These are phyloP conservation scores for Lipomyces sp. DNA, from an alignment of 805 yeast species.

Conservation along the genomic window DNA sequence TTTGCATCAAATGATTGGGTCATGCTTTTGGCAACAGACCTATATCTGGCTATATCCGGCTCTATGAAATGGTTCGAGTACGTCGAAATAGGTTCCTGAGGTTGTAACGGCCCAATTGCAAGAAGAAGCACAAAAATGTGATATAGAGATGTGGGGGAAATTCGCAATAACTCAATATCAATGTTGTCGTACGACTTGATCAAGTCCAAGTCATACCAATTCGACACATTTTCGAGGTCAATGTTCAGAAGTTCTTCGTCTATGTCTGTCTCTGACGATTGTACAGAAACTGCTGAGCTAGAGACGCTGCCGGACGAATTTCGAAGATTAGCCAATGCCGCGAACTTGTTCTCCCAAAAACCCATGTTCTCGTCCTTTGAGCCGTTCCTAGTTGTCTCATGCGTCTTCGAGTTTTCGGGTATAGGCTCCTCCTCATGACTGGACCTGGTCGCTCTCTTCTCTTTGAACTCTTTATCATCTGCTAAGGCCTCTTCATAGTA, in stretches of 20 bases:
- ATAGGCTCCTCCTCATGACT: slow-evolving; percentile 34
- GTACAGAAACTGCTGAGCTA: slow-evolving; percentile 10
- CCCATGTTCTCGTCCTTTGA: slow-evolving; percentile 11
- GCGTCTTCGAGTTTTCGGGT: not conserved
- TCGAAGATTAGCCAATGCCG: slow-evolving; percentile 9
- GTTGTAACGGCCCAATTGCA: slow-evolving; percentile 50
- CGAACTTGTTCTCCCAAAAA: slow-evolving; percentile 30
- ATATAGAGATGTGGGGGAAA: slow-evolving; percentile 52
- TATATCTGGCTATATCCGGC: slow-evolving; percentile 52
- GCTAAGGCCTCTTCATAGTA: slow-evolving; percentile 23
- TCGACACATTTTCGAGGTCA: slow-evolving; percentile 33
- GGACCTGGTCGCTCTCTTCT: slow-evolving; percentile 30
- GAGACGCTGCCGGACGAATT: slow-evolving; percentile 9
- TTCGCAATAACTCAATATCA: slow-evolving; percentile 46
- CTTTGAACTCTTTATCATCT: slow-evolving; percentile 18
- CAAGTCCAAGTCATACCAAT: slow-evolving; percentile 46
- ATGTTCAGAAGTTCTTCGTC: slow-evolving; percentile 38
- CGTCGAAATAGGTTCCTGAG: slow-evolving; percentile 45
- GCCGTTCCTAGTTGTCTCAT: not conserved
- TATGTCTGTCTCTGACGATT: slow-evolving; percentile 26
- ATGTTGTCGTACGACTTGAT: slow-evolving; percentile 54
- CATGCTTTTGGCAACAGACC: slow-evolving; percentile 52
- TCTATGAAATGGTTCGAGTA: slow-evolving; percentile 40
- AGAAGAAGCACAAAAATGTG: slow-evolving; percentile 57
- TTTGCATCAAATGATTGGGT: slow-evolving; percentile 56